Evolutionary conservation across 1,139 yeast genomes (phyloP), one percentile per base, ranked within the genome.

Genomic region (Candida sojae): DNA sequence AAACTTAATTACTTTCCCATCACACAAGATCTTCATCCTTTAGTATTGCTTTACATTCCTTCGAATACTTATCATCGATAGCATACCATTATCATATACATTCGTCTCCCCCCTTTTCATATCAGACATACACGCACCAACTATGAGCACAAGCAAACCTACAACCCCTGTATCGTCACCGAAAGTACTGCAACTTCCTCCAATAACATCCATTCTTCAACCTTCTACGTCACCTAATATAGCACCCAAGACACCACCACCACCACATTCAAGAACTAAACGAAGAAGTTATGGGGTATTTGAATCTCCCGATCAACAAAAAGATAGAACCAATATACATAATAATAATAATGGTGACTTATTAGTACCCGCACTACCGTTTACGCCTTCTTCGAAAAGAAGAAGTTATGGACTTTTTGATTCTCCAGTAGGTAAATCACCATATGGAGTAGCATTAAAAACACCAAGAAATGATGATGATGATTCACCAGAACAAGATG

Each of bases 321-420:
- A 45, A 30, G 49, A 49, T 32, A 13, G 42, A 44, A 11, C 42
- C 6, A 38, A 10, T 26, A 2, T 9, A 3, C 13, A 25, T 8
- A 34, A 25, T n/a, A 37, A 39, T 11, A 38, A 36, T 33, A 13
- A 40, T 8, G 32, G 25, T 26, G 43, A 40, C 21, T 26, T 32
- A 21, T 23, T 25, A 2, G 23, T 41, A n/a, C 43, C 33, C 10
- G 13, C 43, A 21, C 54, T 73, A 31, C 78, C 78, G 40, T 68
- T 68, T 49, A 68, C 77, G 4, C 80, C 80, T 3, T 66, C 75
- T 4, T 57, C 68, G 49, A 75, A 75, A 50, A 53, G 79, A 21
- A 59, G 66, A 39, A 68, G 60, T 51, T 61, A 70, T 2, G 72
- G 69, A 10, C 52, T 57, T 39, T 59, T 61, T 46, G 63, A 64